A percentile compares a stretch with the other conserved stretches of the same genome.
Conservation (phyloP, 495 filamentous ascomycete genomes). For the Xylaria nigripes region DNA sequence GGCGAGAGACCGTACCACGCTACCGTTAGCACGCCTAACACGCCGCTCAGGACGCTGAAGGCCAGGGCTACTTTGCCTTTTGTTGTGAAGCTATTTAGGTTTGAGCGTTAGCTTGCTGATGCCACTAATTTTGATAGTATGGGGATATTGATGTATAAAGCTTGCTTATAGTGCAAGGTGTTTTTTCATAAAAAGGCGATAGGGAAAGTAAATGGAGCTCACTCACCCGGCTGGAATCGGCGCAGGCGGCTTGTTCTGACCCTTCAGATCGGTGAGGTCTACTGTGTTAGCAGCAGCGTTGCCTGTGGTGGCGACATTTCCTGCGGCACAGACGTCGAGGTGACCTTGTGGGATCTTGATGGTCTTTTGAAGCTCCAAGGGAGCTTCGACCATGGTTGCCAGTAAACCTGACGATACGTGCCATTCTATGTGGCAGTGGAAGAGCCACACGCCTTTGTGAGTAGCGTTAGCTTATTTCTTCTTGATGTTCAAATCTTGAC, state of each 20-base stretch:
- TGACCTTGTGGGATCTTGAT: conserved; percentile 58
- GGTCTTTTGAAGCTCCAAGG: conserved; percentile 48
- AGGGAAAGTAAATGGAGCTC: not conserved
- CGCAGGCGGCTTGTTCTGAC: conserved; percentile 47
- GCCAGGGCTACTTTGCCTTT: conserved; percentile 64
- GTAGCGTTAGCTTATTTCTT: not conserved
- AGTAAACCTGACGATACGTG: conserved; percentile 60
- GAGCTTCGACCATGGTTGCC: conserved; percentile 59
- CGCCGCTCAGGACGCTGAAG: conserved; percentile 60
- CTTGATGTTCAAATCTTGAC: conserved; percentile 30
- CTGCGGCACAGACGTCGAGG: conserved; percentile 49
- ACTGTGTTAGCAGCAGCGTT: conserved; percentile 69
- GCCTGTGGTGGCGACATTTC: conserved; percentile 43
- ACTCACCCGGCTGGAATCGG: conserved; percentile 55
- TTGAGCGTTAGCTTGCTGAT: not conserved
- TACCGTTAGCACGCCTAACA: conserved; percentile 65
- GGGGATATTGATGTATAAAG: not conserved
- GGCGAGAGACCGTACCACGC: conserved; percentile 54
- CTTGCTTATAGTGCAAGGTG: not conserved
- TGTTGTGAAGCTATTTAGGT: conserved; percentile 50
- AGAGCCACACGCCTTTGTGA: conserved; percentile 57
- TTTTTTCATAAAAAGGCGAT: not conserved
- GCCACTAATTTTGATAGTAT: not conserved
- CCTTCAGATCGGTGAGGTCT: conserved; percentile 56
- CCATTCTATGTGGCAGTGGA: conserved; percentile 66